Evolutionary conservation across 129 eudicot genomes (phyloP).

Genomic region (Arctium lappa): DNA sequence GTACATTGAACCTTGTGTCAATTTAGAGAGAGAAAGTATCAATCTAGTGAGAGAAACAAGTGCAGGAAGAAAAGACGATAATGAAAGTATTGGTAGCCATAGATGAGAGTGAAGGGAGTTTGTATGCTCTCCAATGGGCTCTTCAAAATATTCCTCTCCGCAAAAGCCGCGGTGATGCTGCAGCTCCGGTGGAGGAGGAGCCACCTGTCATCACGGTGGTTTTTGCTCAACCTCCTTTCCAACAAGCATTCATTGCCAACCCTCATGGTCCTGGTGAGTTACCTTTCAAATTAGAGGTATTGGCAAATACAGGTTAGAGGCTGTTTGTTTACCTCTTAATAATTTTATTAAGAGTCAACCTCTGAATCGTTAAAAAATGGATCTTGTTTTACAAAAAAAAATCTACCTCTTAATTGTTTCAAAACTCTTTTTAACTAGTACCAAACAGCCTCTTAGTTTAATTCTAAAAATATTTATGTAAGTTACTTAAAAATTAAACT

Average conservation of each 20-base stretch:
- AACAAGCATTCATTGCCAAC: slow-evolving; percentile 15
- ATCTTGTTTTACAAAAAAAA: too few relatives aligned
- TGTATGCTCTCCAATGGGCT: slow-evolving; percentile 37
- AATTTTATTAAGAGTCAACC: too few relatives aligned
- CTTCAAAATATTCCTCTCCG: background rate
- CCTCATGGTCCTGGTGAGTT: slow-evolving; percentile 25
- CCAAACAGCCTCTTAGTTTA: too few relatives aligned
- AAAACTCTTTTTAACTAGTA: too few relatives aligned
- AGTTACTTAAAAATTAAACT: too few relatives aligned
- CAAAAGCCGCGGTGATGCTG: background rate
- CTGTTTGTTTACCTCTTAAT: too few relatives aligned
- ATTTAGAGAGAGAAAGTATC: background rate
- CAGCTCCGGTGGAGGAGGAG: slow-evolving; percentile 3
- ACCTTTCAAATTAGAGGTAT: too few relatives aligned
- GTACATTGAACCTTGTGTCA: background rate
- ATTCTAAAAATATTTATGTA: too few relatives aligned
- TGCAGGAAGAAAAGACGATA: slow-evolving; percentile 14
- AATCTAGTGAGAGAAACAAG: background rate
- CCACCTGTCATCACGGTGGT: slow-evolving; percentile 21
- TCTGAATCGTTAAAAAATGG: too few relatives aligned
- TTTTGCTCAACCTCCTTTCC: slow-evolving; percentile 32
- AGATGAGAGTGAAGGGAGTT: slow-evolving; percentile 34
- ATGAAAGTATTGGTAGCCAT: slow-evolving; percentile 34
- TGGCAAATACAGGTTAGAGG: too few relatives aligned
- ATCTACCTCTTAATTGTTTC: too few relatives aligned